phyloP scores from a whole-genome alignment of 2,329 filamentous ascomycete species.

The Eutypa lata region DNA sequence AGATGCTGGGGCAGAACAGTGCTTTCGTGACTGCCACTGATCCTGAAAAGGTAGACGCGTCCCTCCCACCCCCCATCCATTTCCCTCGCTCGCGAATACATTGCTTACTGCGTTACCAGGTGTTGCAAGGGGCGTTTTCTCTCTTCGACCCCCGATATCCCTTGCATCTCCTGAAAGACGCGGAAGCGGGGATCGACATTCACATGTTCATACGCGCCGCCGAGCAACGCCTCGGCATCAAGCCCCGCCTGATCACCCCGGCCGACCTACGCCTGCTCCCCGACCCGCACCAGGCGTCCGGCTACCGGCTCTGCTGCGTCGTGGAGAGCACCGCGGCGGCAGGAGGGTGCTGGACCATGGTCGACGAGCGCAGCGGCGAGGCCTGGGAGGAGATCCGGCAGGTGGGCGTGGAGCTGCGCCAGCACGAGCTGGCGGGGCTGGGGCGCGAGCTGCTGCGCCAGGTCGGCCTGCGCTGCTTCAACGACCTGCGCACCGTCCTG shows the following conservation, averaged over 20 bases:
- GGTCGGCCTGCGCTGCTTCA: constrained; percentile 35
- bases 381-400: constrained; percentile 32
- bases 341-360: too few species aligned
- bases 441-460: constrained; percentile 30
- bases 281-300: constrained; percentile 16
- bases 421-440: constrained; percentile 32
- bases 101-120: constrained; percentile 22
- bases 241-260: constrained; percentile 32
- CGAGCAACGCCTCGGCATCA: constrained; percentile 23
- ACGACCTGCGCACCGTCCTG: constrained; percentile 38
- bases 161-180: constrained; percentile 35
- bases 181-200: constrained; percentile 36
- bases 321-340: constrained; percentile 9
- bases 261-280: constrained; percentile 30
- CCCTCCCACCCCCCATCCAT: too few species aligned
- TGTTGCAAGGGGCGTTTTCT: constrained; percentile 27
- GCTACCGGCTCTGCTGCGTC: constrained; percentile 29
- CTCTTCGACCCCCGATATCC: constrained; percentile 28
- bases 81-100: too few species aligned
- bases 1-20: constrained; percentile 3
- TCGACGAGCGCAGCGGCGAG: too few species aligned
- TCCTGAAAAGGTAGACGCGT: constrained; percentile 21
- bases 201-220: constrained; percentile 33
- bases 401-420: constrained; percentile 36
- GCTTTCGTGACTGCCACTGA: constrained; percentile 22